phyloP scores from a whole-genome alignment of 2,329 filamentous ascomycete genomes.

The Penicillium crustosum region DNA sequence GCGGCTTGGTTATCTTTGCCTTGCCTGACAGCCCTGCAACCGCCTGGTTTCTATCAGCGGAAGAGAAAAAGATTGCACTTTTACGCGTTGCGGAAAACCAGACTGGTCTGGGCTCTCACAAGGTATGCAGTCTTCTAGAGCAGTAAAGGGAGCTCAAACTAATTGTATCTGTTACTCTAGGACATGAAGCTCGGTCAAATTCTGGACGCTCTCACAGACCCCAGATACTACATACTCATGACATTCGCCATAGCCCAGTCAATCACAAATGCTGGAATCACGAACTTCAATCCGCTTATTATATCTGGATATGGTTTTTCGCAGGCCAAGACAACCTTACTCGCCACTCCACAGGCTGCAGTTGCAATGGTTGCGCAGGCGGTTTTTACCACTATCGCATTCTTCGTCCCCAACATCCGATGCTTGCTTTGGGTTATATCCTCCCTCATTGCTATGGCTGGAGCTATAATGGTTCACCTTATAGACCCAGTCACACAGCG shows the following conservation, averaged over 20 bases:
- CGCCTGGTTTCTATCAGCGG: not conserved
- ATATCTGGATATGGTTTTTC: not conserved
- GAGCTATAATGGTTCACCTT: not conserved
- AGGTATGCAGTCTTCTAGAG: not conserved
- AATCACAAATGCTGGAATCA: not conserved
- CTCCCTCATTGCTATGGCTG: not conserved
- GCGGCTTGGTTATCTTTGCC: not conserved
- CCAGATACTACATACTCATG: not conserved
- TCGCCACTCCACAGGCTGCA: not conserved
- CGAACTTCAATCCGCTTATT: not conserved
- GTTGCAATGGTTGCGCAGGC: not conserved
- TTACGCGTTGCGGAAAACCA: not conserved
- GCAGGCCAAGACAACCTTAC: not conserved
- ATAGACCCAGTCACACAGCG: not conserved
- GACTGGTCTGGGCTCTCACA: not conserved
- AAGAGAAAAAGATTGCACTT: not conserved
- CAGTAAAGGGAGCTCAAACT: rapidly evolving
- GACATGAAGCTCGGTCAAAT: not conserved
- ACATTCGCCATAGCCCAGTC: not conserved
- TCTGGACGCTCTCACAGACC: not conserved
- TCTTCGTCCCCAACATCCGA: not conserved
- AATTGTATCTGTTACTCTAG: not conserved
- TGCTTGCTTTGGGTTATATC: not conserved
- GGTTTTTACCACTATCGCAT: not conserved
- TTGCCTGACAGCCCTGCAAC: not conserved